Evolutionary conservation across 257 asterid species (phyloP), one percentile per base, ranked within the genome.

Genomic region (Nicotiana noctiflora): DNA sequence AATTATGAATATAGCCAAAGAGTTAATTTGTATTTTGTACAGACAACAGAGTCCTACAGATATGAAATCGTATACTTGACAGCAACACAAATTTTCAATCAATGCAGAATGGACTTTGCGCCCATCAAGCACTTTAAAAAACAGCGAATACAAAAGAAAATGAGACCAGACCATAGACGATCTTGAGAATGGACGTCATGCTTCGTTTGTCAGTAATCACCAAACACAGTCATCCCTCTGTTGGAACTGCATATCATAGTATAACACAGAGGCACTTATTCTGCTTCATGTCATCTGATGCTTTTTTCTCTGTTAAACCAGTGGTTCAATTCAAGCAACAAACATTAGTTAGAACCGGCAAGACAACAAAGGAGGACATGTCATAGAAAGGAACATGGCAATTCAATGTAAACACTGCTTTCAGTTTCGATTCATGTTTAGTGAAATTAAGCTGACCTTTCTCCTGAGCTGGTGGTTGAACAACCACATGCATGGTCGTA

Each of bases 401-500:
- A 25, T 55, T 66, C 37, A 21, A 25, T 44, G 76, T 61, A 79
- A 79, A 79, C 25, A 27, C 25, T 32, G 46, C 11, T 32, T 79
- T 65, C 19, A 1, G 52, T 40, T 55, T 40, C 23, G 2, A 21
- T 17, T 65, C 19, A 19, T 32, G 74, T 66, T 19, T 25, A n/a
- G 74, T 14, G 55, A 56, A 10, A 27, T 55, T 79, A 55, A 62
- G 61, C 85, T 29, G 52, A 93, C 98, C 97, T 85, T 87, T 92
- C 77, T 89, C 93, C 49, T 46, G 70, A 4, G 88, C 87, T 46
- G 91, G 97, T 55, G 91, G 96, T 79, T 91, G 95, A 83, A 94
- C 90, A 34, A 94, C 94, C 6, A 93, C 97, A 82, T 93, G 97
- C 97, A 94, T 94, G 85, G 97, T 94, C 17, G 91, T 91, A 83